These are phyloP conservation scores for Rhizoctonia solani DNA, from an alignment of 1,284 basidiomycete species.

Conservation along the genomic window DNA sequence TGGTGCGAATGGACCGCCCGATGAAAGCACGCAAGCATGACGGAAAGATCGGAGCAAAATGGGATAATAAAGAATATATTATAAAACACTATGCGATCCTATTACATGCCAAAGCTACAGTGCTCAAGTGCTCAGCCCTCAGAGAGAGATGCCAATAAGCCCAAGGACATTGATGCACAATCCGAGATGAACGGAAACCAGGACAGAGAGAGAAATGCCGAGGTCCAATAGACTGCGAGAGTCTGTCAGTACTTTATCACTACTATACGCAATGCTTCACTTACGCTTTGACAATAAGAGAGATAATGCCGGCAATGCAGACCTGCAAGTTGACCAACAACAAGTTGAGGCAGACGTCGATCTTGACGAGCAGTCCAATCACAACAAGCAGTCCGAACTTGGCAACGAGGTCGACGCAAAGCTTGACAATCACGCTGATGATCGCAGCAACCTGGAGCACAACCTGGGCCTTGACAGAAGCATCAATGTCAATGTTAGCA, in stretches of 20 bases:
- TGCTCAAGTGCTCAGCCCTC: neutral
- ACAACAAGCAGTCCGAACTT: conserved; percentile 10
- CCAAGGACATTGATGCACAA: neutral
- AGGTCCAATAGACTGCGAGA: too few relatives aligned
- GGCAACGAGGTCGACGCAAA: neutral
- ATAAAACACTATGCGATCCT: neutral
- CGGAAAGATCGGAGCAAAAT: too few relatives aligned
- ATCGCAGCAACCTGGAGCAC: neutral
- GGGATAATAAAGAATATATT: neutral
- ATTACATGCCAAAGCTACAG: neutral
- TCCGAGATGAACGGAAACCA: neutral
- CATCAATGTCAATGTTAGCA: neutral
- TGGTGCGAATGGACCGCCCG: too few relatives aligned
- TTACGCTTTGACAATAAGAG: neutral
- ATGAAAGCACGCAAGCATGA: too few relatives aligned
- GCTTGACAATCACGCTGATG: neutral
- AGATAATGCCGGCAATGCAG: conserved; percentile 2
- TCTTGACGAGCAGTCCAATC: neutral
- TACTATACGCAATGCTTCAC: too few relatives aligned
- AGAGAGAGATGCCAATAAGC: neutral
- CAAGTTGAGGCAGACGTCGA: neutral
- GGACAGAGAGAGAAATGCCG: neutral
- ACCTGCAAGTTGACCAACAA: conserved; percentile 1
- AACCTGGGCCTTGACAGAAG: neutral
- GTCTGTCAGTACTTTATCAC: too few relatives aligned